Evolutionary conservation across 306 rosid genomes (phyloP).

Genomic region (Abrus precatorius): DNA sequence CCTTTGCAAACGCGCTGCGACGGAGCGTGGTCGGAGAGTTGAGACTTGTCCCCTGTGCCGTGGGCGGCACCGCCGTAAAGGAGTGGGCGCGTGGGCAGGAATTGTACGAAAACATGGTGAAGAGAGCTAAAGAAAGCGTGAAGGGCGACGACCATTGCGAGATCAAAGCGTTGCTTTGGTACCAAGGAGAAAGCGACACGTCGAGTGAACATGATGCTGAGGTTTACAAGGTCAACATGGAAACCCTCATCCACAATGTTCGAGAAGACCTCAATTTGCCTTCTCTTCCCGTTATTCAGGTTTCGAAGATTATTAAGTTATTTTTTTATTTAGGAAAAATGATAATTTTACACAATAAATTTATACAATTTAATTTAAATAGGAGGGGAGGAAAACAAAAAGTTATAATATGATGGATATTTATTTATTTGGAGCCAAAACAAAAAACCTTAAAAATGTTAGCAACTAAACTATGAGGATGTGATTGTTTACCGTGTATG

Average conservation of each 20-base stretch:
- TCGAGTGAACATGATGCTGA: conserved; percentile 54
- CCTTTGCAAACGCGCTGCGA: conserved; percentile 67
- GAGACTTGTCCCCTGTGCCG: conserved; percentile 87
- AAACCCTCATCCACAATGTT: conserved; percentile 65
- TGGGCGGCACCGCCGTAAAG: conserved; percentile 82
- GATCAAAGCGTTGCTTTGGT: conserved; percentile 80
- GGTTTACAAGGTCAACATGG: conserved; percentile 73
- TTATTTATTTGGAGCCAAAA: too few species aligned
- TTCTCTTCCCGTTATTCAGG: conserved; percentile 86
- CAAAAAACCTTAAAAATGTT: too few species aligned
- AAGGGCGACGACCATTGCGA: conserved; percentile 48
- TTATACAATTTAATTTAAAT: too few species aligned
- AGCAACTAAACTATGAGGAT: too few species aligned
- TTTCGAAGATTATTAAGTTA: not conserved
- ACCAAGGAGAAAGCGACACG: conserved; percentile 90
- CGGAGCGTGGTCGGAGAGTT: conserved; percentile 47
- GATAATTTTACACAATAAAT: too few species aligned
- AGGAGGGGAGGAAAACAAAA: too few species aligned
- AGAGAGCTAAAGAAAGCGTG: conserved; percentile 66
- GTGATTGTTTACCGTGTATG: not conserved
- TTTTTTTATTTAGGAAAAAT: not conserved
- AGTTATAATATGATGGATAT: too few species aligned
- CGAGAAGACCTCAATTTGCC: conserved; percentile 70
- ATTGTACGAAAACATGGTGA: conserved; percentile 78
- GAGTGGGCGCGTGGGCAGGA: conserved; percentile 94